A percentile compares a stretch with the other conserved stretches of the same genome.
phyloP scores from a whole-genome alignment of 1,139 yeast genomes.

The Pichia sp. region DNA sequence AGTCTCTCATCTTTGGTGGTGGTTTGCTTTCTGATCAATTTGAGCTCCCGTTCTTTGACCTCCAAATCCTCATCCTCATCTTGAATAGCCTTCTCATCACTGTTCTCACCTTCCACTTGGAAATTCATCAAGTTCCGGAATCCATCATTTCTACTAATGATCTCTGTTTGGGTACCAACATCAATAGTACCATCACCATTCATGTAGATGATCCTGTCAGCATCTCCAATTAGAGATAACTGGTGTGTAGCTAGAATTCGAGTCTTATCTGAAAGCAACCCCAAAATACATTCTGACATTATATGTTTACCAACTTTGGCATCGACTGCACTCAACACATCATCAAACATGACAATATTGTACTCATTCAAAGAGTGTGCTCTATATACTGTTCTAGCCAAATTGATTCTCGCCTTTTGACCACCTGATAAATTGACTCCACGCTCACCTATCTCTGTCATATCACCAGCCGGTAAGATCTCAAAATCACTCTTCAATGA shows the following conservation, averaged over 20 bases:
- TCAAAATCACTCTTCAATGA: slow-evolving; percentile 64
- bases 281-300: slow-evolving; percentile 61
- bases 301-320: slow-evolving; percentile 84
- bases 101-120: slow-evolving; percentile 27
- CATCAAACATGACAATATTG: slow-evolving; percentile 70
- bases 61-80: slow-evolving; percentile 26
- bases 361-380: slow-evolving; percentile 36
- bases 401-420: slow-evolving; percentile 78
- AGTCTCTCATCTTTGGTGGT: slow-evolving; percentile 13
- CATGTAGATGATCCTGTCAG: slow-evolving; percentile 65
- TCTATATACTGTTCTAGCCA: slow-evolving; percentile 75
- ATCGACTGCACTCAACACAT: slow-evolving; percentile 87
- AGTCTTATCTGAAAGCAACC: slow-evolving; percentile 51
- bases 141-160: slow-evolving; percentile 37
- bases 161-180: slow-evolving; percentile 51
- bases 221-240: slow-evolving; percentile 59
- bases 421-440: slow-evolving; percentile 93
- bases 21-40: slow-evolving; percentile 21
- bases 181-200: slow-evolving; percentile 59
- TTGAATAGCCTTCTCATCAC: slow-evolving; percentile 28
- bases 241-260: slow-evolving; percentile 85
- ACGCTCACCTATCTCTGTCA: slow-evolving; percentile 85
- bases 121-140: slow-evolving; percentile 51
- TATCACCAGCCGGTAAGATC: slow-evolving; percentile 72
- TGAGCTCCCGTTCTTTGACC: slow-evolving; percentile 19